Evolutionary conservation across 352 stramenopile species (phyloP).

Genomic region (Globisporangium camurandrum): DNA sequence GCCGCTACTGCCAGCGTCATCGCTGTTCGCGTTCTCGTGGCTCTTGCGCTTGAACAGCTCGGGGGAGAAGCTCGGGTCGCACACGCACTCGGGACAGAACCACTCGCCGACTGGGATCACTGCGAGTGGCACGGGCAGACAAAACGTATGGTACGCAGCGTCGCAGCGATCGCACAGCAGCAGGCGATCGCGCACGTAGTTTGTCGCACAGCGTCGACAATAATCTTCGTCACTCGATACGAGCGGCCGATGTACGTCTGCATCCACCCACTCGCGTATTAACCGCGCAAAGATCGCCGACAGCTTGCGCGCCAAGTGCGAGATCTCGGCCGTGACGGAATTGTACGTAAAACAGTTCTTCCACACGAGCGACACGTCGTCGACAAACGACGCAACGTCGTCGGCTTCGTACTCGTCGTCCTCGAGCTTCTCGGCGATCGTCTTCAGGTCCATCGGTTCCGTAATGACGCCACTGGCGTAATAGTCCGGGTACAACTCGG

Average conservation of each 20-base stretch:
- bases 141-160: conserved; percentile 81
- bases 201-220: conserved; percentile 67
- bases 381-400: conserved; percentile 72
- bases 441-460: conserved; percentile 78
- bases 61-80: conserved; percentile 42
- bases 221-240: conserved; percentile 70
- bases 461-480: conserved; percentile 55
- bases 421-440: conserved; percentile 77
- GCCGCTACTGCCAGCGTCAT: neutral
- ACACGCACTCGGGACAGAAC: conserved; percentile 64
- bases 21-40: conserved; percentile 14
- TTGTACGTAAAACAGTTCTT: conserved; percentile 86
- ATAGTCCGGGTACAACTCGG: conserved; percentile 80
- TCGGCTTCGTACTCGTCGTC: conserved; percentile 83
- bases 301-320: conserved; percentile 62
- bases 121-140: conserved; percentile 44
- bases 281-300: conserved; percentile 70
- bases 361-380: conserved; percentile 77
- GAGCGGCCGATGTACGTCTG: conserved; percentile 34
- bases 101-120: conserved; percentile 60
- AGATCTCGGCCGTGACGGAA: conserved; percentile 76
- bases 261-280: conserved; percentile 78
- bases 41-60: conserved; percentile 46
- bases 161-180: conserved; percentile 79
- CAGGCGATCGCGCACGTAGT: conserved; percentile 54